Evolutionary conservation across 306 rosid genomes (phyloP).

Genomic region (Casuarina cunninghamiana): DNA sequence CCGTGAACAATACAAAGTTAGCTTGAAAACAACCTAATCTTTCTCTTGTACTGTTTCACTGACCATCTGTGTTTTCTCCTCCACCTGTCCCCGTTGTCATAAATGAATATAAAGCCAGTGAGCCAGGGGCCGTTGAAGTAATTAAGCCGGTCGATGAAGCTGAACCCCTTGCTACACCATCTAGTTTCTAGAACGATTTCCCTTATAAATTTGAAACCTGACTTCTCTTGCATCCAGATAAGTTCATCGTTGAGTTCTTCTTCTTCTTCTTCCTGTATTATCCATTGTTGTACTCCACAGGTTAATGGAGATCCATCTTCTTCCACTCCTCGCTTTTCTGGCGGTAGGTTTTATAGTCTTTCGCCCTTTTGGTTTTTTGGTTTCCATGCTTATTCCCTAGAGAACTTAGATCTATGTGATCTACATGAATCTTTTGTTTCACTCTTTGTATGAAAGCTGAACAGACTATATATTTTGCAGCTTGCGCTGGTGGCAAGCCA

Average conservation of each 20-base stretch:
- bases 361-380: not conserved
- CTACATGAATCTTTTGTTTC: not conserved
- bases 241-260: constrained; percentile 20
- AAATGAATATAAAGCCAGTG: constrained; percentile 21
- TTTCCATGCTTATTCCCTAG: not conserved
- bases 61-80: not conserved
- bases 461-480: constrained; percentile 31
- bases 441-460: not conserved
- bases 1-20: not conserved
- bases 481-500: constrained; percentile 42
- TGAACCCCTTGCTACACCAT: constrained; percentile 25
- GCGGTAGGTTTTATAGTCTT: constrained; percentile 40
- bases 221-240: not conserved
- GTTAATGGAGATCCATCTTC: constrained; percentile 44
- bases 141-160: constrained; percentile 23
- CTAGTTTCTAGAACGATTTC: constrained; percentile 9
- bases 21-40: not conserved
- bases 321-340: constrained; percentile 40
- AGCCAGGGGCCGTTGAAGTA: constrained; percentile 58
- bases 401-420: not conserved
- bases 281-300: constrained; percentile 16
- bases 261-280: constrained; percentile 1
- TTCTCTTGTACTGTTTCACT: not conserved
- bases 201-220: constrained; percentile 35
- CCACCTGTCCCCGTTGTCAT: constrained; percentile 40